phyloP scores from a whole-genome alignment of 1,139 yeast species.

The Suhomyces kunorum region DNA sequence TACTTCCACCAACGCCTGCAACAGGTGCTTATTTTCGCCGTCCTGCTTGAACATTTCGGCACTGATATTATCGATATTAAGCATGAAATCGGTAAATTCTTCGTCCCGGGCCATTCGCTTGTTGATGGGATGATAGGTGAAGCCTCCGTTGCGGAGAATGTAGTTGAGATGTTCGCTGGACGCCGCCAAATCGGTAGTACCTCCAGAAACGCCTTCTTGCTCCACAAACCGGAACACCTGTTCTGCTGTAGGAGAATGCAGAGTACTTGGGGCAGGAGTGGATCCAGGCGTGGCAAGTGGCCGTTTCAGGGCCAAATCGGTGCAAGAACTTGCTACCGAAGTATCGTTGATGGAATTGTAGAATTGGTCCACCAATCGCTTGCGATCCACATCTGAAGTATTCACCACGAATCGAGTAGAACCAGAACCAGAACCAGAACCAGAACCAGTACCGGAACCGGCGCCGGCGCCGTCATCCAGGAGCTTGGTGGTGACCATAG shows the following conservation, averaged over 20 bases:
- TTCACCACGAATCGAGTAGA: slow-evolving; percentile 6
- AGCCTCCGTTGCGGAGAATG: slow-evolving; percentile 28
- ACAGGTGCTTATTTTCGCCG: slow-evolving; percentile 7
- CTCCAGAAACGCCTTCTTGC: not conserved
- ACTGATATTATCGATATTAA: slow-evolving; percentile 38
- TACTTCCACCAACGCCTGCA: slow-evolving; percentile 11
- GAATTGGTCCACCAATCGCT: slow-evolving; percentile 46
- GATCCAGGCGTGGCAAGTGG: slow-evolving; percentile 3
- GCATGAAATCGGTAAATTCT: slow-evolving; percentile 32
- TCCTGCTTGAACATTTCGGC: slow-evolving; percentile 20
- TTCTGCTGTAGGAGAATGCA: slow-evolving; percentile 14
- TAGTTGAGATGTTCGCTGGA: slow-evolving; percentile 19
- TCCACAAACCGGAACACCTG: slow-evolving; percentile 11
- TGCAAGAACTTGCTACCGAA: slow-evolving; percentile 6
- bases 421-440: too few species aligned
- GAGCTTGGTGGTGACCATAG: slow-evolving; percentile 11
- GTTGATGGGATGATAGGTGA: slow-evolving; percentile 19
- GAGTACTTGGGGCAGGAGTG: slow-evolving; percentile 3
- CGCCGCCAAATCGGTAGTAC: slow-evolving; percentile 1
- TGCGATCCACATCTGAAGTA: slow-evolving; percentile 23
- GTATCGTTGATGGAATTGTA: slow-evolving; percentile 26
- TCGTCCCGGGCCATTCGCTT: slow-evolving; percentile 25
- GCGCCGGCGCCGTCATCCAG: slow-evolving; percentile 11
- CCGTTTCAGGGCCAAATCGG: slow-evolving; percentile 9
- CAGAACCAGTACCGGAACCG: too few species aligned